Conservation (phyloP, 768 basidiomycete species). For the Hemileccinum impolitum region DNA sequence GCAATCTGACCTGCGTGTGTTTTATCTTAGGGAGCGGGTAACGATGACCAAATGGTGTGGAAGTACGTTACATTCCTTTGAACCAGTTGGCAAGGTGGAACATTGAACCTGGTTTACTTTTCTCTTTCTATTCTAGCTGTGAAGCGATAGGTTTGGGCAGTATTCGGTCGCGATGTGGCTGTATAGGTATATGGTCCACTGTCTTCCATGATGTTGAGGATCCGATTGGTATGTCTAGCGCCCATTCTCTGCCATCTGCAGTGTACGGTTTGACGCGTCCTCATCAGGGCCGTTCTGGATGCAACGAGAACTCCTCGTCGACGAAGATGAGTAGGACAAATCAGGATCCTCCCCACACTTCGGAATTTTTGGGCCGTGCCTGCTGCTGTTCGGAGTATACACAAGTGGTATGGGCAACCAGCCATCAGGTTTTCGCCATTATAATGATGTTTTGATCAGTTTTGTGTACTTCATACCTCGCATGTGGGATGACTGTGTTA, state of each 20-base stretch:
- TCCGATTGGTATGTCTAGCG: conserved; percentile 39
- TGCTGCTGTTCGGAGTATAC: not conserved
- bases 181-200: conserved; percentile 54
- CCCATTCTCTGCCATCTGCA: not conserved
- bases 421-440: not conserved
- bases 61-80: conserved; percentile 35
- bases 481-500: too few relatives aligned
- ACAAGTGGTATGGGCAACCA: not conserved
- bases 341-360: not conserved
- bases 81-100: not conserved
- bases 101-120: not conserved
- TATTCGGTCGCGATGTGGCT: conserved; percentile 55
- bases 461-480: too few relatives aligned
- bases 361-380: not conserved
- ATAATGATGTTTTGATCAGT: too few relatives aligned
- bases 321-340: conserved; percentile 21
- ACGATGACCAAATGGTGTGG: conserved; percentile 53
- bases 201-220: conserved; percentile 44
- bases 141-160: conserved; percentile 61
- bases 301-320: conserved; percentile 20
- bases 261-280: not conserved
- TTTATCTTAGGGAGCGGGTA: conserved; percentile 44
- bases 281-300: conserved; percentile 29
- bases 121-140: conserved; percentile 37
- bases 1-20: conserved; percentile 7